phyloP scores from a whole-genome alignment of 129 eudicot species.

The Dittrichia graveolens region DNA sequence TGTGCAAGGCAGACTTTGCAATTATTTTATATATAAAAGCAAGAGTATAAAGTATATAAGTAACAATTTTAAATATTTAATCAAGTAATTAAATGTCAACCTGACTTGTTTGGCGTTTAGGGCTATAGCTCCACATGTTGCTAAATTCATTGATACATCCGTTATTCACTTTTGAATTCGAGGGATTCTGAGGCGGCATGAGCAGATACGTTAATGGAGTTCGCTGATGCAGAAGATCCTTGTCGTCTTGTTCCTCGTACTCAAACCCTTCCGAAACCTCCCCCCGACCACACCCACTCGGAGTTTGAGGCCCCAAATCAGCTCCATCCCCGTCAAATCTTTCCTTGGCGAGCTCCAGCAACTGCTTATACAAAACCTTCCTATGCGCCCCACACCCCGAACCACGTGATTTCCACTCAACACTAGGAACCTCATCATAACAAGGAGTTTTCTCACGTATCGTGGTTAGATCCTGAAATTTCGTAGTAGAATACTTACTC shows the following conservation, averaged over 20 bases:
- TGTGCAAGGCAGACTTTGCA: neutral
- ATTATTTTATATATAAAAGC: neutral
- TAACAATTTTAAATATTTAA: neutral
- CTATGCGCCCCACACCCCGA: slow-evolving; percentile 48
- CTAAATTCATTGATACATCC: slow-evolving; percentile 28
- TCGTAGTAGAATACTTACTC: slow-evolving; percentile 20
- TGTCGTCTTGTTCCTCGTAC: slow-evolving; percentile 33
- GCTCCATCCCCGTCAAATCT: slow-evolving; percentile 42
- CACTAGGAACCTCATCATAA: slow-evolving; percentile 40
- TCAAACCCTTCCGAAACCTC: slow-evolving; percentile 29
- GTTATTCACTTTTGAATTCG: slow-evolving; percentile 14
- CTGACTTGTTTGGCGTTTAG: slow-evolving; percentile 38
- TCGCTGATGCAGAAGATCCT: slow-evolving; percentile 34
- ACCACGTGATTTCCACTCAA: slow-evolving; percentile 24
- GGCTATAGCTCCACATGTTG: slow-evolving; percentile 35
- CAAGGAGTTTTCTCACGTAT: slow-evolving; percentile 7
- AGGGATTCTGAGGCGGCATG: slow-evolving; percentile 28
- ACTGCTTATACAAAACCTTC: slow-evolving; percentile 59
- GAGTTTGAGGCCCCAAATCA: slow-evolving; percentile 37
- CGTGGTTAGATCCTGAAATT: slow-evolving; percentile 20
- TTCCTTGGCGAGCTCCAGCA: slow-evolving; percentile 48
- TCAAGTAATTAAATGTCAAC: slow-evolving; percentile 25
- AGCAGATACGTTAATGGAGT: slow-evolving; percentile 58
- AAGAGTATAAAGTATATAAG: neutral
- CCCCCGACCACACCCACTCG: slow-evolving; percentile 28